Evolutionary conservation across 257 asterid species (phyloP).

Genomic region (Solanum boliviense): DNA sequence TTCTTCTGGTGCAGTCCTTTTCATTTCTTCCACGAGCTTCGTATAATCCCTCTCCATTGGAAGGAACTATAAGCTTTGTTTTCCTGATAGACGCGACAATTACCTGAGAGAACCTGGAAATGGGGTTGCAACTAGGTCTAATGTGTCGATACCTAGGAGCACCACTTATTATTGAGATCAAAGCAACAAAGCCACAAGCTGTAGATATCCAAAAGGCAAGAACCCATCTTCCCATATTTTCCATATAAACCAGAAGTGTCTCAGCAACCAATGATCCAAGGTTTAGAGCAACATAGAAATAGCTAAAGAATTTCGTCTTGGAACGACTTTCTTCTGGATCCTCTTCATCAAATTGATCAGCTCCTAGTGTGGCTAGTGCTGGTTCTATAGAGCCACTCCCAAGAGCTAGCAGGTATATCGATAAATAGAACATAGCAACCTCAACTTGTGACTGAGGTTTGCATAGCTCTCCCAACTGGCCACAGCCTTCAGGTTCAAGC

Average conservation of each 20-base stretch:
- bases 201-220: constrained; percentile 82
- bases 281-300: constrained; percentile 65
- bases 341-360: constrained; percentile 77
- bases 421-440: constrained; percentile 47
- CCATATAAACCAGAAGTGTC: constrained; percentile 53
- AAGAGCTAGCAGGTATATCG: constrained; percentile 57
- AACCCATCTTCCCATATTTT: constrained; percentile 59
- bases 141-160: constrained; percentile 42
- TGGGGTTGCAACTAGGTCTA: constrained; percentile 57
- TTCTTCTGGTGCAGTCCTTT: constrained; percentile 29
- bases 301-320: constrained; percentile 51
- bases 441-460: constrained; percentile 38
- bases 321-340: constrained; percentile 52
- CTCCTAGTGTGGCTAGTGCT: constrained; percentile 71
- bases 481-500: constrained; percentile 73
- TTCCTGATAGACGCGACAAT: constrained; percentile 58
- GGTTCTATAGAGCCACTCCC: constrained; percentile 93
- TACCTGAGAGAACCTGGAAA: constrained; percentile 57
- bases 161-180: constrained; percentile 41
- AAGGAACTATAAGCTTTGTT: constrained; percentile 24
- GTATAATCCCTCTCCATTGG: constrained; percentile 43
- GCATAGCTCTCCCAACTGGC: constrained; percentile 38
- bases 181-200: constrained; percentile 49
- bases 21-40: constrained; percentile 32
- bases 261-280: constrained; percentile 73